Conservation (phyloP, 345 rosid species). For the Dipteronia sinensis region DNA sequence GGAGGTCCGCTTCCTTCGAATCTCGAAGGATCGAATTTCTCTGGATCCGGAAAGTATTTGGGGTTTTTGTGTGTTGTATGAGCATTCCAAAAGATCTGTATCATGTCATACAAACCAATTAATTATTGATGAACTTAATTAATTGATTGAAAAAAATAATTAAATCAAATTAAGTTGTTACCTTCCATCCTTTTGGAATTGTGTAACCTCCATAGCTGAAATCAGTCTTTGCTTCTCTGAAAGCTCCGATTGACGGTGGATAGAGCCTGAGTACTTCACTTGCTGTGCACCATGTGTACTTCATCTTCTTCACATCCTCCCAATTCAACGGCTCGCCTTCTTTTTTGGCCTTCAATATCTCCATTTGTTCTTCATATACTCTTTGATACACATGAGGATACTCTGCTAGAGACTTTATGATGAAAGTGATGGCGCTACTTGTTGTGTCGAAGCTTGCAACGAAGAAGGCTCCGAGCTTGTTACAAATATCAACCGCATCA, state of each 20-base stretch:
- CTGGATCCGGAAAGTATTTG: conserved; percentile 28
- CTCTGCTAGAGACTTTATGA: conserved; percentile 24
- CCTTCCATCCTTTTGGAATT: conserved; percentile 42
- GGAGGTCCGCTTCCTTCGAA: conserved; percentile 28
- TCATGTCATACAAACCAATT: too few species aligned
- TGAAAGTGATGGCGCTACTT: conserved; percentile 32
- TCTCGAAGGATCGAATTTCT: conserved; percentile 34
- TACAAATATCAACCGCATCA: conserved; percentile 26
- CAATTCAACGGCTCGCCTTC: conserved; percentile 26
- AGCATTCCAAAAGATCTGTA: conserved; percentile 35
- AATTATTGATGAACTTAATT: too few species aligned
- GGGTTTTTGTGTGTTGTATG: conserved; percentile 31
- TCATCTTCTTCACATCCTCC: conserved; percentile 37
- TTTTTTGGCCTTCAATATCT: conserved; percentile 22
- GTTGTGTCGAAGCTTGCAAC: conserved; percentile 33
- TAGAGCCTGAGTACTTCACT: conserved; percentile 30
- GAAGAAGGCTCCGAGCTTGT: conserved; percentile 29
- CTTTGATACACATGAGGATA: conserved; percentile 21
- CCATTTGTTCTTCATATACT: conserved; percentile 32
- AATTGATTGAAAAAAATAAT: too few species aligned
- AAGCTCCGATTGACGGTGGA: conserved; percentile 26
- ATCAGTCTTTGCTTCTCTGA: conserved; percentile 31
- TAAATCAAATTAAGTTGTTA: neutral
- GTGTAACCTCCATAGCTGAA: conserved; percentile 26
- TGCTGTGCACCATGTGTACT: conserved; percentile 29